Conservation (phyloP, 352 stramenopile species). For the Globisporangium abappressorium region DNA sequence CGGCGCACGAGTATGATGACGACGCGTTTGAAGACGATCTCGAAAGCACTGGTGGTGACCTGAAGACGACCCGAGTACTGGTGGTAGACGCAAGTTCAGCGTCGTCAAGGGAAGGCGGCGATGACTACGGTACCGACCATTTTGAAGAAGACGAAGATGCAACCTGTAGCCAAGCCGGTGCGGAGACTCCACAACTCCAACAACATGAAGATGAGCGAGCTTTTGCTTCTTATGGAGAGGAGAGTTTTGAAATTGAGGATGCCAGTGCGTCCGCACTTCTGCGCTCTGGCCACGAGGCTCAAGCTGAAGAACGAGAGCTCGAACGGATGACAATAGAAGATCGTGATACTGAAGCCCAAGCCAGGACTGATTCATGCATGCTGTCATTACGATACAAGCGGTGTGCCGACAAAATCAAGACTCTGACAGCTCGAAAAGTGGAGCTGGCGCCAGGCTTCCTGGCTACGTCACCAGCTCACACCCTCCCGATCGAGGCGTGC, state of each 20-base stretch:
- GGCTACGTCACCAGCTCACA: neutral
- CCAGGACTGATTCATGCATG: neutral
- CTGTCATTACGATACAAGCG: neutral
- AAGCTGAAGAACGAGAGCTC: neutral
- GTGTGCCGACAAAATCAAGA: constrained; percentile 9
- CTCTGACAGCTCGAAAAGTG: neutral
- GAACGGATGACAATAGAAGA: neutral
- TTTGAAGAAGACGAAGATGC: constrained; percentile 14
- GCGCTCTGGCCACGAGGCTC: neutral
- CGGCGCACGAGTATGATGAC: constrained; percentile 11
- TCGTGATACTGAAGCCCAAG: neutral
- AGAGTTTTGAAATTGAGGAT: constrained; percentile 2
- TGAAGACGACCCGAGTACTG: neutral
- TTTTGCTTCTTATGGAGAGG: constrained; percentile 2
- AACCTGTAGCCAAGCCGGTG: neutral
- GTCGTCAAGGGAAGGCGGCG: neutral
- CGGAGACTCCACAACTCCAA: neutral
- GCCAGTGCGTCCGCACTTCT: neutral
- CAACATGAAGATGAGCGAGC: neutral
- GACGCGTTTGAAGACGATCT: constrained; percentile 16
- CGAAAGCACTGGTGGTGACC: neutral
- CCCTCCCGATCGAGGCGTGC: neutral
- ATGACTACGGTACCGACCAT: constrained; percentile 11
- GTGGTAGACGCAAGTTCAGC: neutral
- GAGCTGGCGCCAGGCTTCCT: neutral